Percentiles rank a stretch among this genome's conserved stretches.
Evolutionary conservation across 2,329 filamentous ascomycete species (phyloP).

Genomic region (Exophiala mesophila): DNA sequence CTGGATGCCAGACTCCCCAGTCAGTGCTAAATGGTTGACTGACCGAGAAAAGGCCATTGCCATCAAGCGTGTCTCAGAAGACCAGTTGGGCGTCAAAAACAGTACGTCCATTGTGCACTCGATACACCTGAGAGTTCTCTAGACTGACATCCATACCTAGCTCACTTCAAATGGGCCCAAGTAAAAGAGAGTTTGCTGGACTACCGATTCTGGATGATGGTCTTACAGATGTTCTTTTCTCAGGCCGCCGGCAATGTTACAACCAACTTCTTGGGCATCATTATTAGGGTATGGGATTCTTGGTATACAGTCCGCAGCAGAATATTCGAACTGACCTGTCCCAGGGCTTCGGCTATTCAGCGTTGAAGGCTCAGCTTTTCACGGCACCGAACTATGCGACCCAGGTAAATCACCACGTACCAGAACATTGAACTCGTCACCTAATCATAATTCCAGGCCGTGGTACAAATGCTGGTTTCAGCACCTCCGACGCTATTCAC

Average conservation of each 20-base stretch:
- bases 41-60: conserved; percentile 51
- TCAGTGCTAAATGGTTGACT: conserved; percentile 49
- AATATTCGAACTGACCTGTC: neutral
- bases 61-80: conserved; percentile 51
- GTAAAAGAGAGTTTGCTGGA: conserved; percentile 46
- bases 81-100: conserved; percentile 57
- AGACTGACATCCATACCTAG: too few relatives aligned
- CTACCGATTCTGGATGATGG: conserved; percentile 57
- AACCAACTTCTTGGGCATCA: conserved; percentile 11
- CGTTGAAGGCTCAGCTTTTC: conserved; percentile 10
- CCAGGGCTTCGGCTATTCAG: conserved; percentile 10
- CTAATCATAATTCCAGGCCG: conserved; percentile 1
- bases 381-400: conserved; percentile 9
- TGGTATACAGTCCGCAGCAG: neutral
- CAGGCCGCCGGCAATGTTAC: conserved; percentile 10
- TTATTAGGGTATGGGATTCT: conserved; percentile 7
- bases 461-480: conserved; percentile 5
- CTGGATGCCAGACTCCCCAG: conserved; percentile 54
- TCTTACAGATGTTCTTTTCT: conserved; percentile 32
- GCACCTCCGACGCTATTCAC: conserved; percentile 2
- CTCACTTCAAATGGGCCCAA: conserved; percentile 44
- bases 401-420: conserved; percentile 5
- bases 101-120: conserved; percentile 21
- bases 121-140: too few relatives aligned
- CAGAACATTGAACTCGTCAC: too few relatives aligned